Evolutionary conservation across 495 filamentous ascomycete species (phyloP), one percentile per base, ranked within the genome.

Genomic region (Polyplosphaeria fusca): DNA sequence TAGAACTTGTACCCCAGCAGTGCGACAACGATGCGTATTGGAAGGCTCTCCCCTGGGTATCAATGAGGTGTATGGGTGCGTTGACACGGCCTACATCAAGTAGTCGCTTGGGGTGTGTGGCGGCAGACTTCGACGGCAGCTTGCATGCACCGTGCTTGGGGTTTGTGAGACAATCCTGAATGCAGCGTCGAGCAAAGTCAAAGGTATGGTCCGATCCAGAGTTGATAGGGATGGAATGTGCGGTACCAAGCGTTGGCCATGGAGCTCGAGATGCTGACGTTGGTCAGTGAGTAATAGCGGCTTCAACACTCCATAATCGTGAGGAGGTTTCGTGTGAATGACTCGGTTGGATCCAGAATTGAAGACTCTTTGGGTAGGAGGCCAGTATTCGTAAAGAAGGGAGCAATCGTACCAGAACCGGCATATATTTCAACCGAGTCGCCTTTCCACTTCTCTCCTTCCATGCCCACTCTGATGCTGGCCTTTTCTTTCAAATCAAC

Each of bases 121-220:
- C n/a, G 12, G 45, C 25, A 0, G 43, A 35, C 27, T 51, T 47
- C 3, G 60, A 28, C 7, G 42, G 35, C n/a, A 12, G 16, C 12
- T 55, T 51, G 38, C 60, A 64, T 20, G 49, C 44, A n/a, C 18
- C 18, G 47, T 64, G 60, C 24, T 49, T 55, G 2, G 60, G 44
- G 20, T 54, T 54, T 2, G 55, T 58, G 7, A 64, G 37, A 30
- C 60, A 64, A 52, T 59, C 55, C 28, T 54, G 43, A 28, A 64
- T 58, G 50, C 55, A 58, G 4, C 55, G 54, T 12, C 60, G 48
- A 13, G 55, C 60, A 35, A 64, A 64, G 19, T 53, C 23, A 41
- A 64, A 59, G 2, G 54, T 54, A 22, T 54, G 49, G 27, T 59
- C 60, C n/a, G 60, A 59, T 13, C 60, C 54, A 18, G 60, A 49